Percentiles rank a stretch among this genome's conserved stretches.
Evolutionary conservation across 2,329 filamentous ascomycete genomes (phyloP).

Genomic region (Leptographium galeiforme): DNA sequence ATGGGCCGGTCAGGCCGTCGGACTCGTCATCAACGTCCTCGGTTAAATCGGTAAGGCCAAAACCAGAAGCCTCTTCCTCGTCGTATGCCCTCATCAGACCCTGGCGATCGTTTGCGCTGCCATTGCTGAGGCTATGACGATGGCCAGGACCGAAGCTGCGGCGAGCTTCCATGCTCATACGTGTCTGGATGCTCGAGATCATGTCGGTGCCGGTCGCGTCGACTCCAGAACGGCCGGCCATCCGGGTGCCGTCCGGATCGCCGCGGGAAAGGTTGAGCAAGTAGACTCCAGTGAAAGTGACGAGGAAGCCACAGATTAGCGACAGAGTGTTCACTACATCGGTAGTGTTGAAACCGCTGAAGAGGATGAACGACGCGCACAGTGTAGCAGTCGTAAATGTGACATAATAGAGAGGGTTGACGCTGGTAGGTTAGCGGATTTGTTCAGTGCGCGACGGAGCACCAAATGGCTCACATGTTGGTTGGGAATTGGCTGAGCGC

Average conservation of each 20-base stretch:
- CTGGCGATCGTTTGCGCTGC: constrained; percentile 56
- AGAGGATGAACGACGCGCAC: constrained; percentile 89
- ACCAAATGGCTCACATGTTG: constrained; percentile 55
- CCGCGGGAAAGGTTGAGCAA: constrained; percentile 87
- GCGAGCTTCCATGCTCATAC: constrained; percentile 83
- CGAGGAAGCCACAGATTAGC: constrained; percentile 79
- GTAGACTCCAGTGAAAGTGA: constrained; percentile 92
- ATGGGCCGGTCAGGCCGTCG: constrained; percentile 32
- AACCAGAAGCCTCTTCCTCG: constrained; percentile 59
- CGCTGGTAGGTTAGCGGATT: constrained; percentile 38
- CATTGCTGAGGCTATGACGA: constrained; percentile 46
- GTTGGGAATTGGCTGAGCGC: constrained; percentile 92
- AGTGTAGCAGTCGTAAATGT: constrained; percentile 93
- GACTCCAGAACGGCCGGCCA: constrained; percentile 47
- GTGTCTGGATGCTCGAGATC: constrained; percentile 76
- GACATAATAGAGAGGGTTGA: constrained; percentile 94
- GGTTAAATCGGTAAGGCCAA: constrained; percentile 66
- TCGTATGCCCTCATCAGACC: constrained; percentile 84
- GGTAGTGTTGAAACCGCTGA: constrained; percentile 89
- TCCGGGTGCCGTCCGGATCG: constrained; percentile 67
- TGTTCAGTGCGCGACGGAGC: background rate
- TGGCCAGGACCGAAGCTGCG: constrained; percentile 45
- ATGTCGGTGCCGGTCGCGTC: constrained; percentile 86
- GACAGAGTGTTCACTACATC: constrained; percentile 87
- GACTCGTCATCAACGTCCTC: constrained; percentile 60